These are phyloP conservation scores for Flaveria robusta DNA, from an alignment of 129 eudicot species.

Conservation along the genomic window DNA sequence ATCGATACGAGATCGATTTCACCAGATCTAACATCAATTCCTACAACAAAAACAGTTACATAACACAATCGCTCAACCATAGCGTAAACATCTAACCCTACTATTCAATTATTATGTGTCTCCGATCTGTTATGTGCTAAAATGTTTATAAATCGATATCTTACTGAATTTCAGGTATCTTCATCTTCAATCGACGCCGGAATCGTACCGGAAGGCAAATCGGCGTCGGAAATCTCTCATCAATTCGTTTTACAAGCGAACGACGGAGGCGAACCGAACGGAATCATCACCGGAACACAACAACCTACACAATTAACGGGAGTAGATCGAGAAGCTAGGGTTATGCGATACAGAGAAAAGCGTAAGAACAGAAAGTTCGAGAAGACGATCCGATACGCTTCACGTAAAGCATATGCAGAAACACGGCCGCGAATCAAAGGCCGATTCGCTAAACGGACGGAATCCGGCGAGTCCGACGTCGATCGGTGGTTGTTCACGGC, in stretches of 20 bases:
- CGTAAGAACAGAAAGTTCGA: slow-evolving; percentile 86
- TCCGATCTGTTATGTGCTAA: not conserved
- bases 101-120: too few species aligned
- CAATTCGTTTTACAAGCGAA: slow-evolving; percentile 37
- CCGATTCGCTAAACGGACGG: slow-evolving; percentile 72
- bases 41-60: slow-evolving; percentile 42
- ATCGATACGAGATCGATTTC: slow-evolving; percentile 69
- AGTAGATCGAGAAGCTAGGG: slow-evolving; percentile 77
- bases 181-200: slow-evolving; percentile 82
- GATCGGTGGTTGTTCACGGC: slow-evolving; percentile 48
- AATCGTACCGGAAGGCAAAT: slow-evolving; percentile 75
- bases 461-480: slow-evolving; percentile 35
- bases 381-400: slow-evolving; percentile 86
- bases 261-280: slow-evolving; percentile 28
- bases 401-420: slow-evolving; percentile 87
- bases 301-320: slow-evolving; percentile 36
- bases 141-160: slow-evolving; percentile 13
- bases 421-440: slow-evolving; percentile 85
- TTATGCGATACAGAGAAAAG: slow-evolving; percentile 81
- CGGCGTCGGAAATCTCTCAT: slow-evolving; percentile 65
- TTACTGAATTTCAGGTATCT: slow-evolving; percentile 54
- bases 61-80: slow-evolving; percentile 53
- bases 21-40: slow-evolving; percentile 51
- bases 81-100: slow-evolving; percentile 48
- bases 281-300: slow-evolving; percentile 26